Evolutionary conservation across 2,329 filamentous ascomycete species (phyloP), one percentile per base, ranked within the genome.

Genomic region (Hyphodiscus sp.): DNA sequence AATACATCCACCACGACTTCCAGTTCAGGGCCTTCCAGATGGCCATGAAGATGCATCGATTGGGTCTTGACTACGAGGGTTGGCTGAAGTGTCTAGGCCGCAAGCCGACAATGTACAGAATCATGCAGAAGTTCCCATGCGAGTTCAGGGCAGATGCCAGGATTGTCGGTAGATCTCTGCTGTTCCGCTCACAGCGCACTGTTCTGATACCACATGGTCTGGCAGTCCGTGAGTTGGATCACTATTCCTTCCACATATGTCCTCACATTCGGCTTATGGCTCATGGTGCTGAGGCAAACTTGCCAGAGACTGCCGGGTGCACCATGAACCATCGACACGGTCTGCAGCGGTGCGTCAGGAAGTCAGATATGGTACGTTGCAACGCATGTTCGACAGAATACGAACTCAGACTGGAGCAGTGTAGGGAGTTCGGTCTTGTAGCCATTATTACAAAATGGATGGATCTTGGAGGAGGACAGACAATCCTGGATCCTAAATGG

Each of bases 401-500:
- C 23, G 23, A 26, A 8, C 8, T 26, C 23, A 26, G 23, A 26
- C 4, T 26, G 8, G 23, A 26, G 8, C 4, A 26, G 23, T 26
- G 23, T 26, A 8, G 8, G 23, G 23, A 26, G 23, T 26, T 26
- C 23, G 23, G 23, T 8, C 4, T 26, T 8, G 23, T 8, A 26
- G 23, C 23, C 42, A 47, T 56, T 18, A 45, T 54, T 50, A 55
- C 52, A 26, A 54, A 53, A 42, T 58, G 53, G 55, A 52, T 55
- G 52, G 55, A 58, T 55, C 52, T 58, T 51, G 55, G 55, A 26
- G 53, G 55, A 52, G 55, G 55, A 47, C 45, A 53, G 38, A 53
- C 50, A 26, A 49, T 53, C 38, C 41, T 54, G 41, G 55, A 58
- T 53, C 52, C 55, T 29, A 51, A 49, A 51, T 58, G 53, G 55